Percentiles rank a stretch among this genome's conserved stretches.
Conservation (phyloP, 495 filamentous ascomycete species). For the Lichenothelia convexa region DNA sequence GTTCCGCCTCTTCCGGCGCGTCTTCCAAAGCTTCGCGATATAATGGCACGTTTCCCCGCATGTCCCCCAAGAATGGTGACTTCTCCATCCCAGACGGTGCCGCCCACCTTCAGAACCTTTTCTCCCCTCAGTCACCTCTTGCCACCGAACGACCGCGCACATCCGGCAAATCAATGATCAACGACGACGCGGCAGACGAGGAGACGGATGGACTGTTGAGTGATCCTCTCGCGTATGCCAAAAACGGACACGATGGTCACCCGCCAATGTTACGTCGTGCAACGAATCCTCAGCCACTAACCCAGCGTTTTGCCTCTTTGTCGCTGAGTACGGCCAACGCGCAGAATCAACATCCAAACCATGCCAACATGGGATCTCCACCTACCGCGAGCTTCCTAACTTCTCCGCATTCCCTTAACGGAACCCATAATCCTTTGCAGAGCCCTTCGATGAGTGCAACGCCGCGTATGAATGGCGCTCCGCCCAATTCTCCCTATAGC, state of each 20-base stretch:
- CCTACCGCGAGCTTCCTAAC: slow-evolving; percentile 33
- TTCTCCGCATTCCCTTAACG: slow-evolving; percentile 23
- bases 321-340: slow-evolving; percentile 44
- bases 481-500: too few relatives aligned
- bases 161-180: slow-evolving; percentile 70
- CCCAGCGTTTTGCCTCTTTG: slow-evolving; percentile 49
- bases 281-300: slow-evolving; percentile 57
- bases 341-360: slow-evolving; percentile 4
- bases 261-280: slow-evolving; percentile 38
- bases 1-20: slow-evolving; percentile 30
- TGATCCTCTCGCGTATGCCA: slow-evolving; percentile 68
- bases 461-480: slow-evolving; percentile 29
- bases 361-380: slow-evolving; percentile 28
- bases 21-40: slow-evolving; percentile 55
- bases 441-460: slow-evolving; percentile 43
- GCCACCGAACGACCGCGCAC: slow-evolving; percentile 55
- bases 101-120: slow-evolving; percentile 51
- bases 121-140: slow-evolving; percentile 71
- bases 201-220: slow-evolving; percentile 72
- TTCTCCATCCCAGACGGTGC: slow-evolving; percentile 41
- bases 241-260: slow-evolving; percentile 46
- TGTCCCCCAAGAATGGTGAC: slow-evolving; percentile 44
- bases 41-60: slow-evolving; percentile 59
- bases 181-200: slow-evolving; percentile 60
- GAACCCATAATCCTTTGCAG: slow-evolving; percentile 23